phyloP scores from a whole-genome alignment of 495 filamentous ascomycete genomes.

The Penicillium longicatenatum region DNA sequence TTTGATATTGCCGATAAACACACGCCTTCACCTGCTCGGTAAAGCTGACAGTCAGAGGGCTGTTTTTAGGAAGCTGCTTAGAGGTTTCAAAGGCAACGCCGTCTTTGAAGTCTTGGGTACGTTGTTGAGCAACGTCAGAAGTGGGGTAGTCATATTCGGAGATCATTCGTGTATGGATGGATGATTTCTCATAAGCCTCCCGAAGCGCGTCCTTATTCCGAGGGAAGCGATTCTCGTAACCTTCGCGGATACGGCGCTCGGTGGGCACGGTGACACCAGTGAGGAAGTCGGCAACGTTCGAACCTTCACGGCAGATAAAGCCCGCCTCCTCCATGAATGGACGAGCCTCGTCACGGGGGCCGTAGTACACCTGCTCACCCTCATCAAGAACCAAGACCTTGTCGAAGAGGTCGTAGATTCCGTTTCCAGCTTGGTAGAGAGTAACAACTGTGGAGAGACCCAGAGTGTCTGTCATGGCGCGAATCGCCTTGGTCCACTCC shows the following conservation, averaged over 20 bases:
- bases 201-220: slow-evolving; percentile 46
- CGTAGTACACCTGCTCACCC: slow-evolving; percentile 63
- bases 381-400: slow-evolving; percentile 69
- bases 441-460: slow-evolving; percentile 51
- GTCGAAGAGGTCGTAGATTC: slow-evolving; percentile 64
- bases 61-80: slow-evolving; percentile 39
- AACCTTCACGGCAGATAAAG: slow-evolving; percentile 63
- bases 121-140: slow-evolving; percentile 41
- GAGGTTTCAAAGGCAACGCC: slow-evolving; percentile 46
- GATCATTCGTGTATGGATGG: slow-evolving; percentile 34
- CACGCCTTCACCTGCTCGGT: slow-evolving; percentile 58
- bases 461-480: slow-evolving; percentile 49
- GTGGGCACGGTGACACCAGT: slow-evolving; percentile 70
- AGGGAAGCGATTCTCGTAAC: slow-evolving; percentile 49
- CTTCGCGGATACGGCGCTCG: slow-evolving; percentile 61
- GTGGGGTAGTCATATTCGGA: slow-evolving; percentile 54
- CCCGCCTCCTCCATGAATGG: slow-evolving; percentile 70
- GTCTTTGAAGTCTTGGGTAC: slow-evolving; percentile 52
- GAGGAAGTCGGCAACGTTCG: slow-evolving; percentile 71
- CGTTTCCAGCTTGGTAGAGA: slow-evolving; percentile 65
- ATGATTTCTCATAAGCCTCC: slow-evolving; percentile 41
- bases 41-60: slow-evolving; percentile 60
- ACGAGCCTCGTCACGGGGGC: slow-evolving; percentile 58
- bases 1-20: slow-evolving; percentile 56
- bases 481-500: slow-evolving; percentile 51